Base-by-base conservation (phyloP, 192 early-diverging fungal genomes). In the Mortierella hygrophila region DNA sequence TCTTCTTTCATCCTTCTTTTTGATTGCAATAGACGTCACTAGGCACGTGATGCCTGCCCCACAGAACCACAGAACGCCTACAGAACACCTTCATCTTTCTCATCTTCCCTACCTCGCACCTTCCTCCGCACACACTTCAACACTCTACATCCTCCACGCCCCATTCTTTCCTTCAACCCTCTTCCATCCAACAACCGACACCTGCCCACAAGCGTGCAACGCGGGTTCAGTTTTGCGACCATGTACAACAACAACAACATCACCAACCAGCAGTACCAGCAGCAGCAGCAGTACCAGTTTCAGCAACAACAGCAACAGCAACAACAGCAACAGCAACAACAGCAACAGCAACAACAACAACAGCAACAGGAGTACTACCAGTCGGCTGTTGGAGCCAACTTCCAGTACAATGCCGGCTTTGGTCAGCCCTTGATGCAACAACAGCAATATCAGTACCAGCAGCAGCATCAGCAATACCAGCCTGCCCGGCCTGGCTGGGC, bases 401-500 rank as follows among this genome's bases (percentile, higher is more conserved):
- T 85, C 37, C 83, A 85, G 46, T 80, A 85, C 69, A 85, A 85
- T 85, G 83, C 83, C 3, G 77, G 74, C 9, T 85, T 85, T 71
- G 83, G 83, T 21, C 71, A 70, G 52, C 49, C 82, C 20, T 37
- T 84, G 65, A 75, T 84, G 65, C 77, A 79, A 42, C 80, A 82
- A 54, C 83, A 83, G 10, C 82, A 79, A 74, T 83, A 83, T 49
- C 80, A 83, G 78, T 57, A 81, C 44, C 88, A 79, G n/a, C 87
- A 89, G 38, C 88, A 89, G 68, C 80, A 84, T n/a, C 82, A 80
- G 18, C 86, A 74, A 42, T 81, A 82, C 49, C 89, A 89, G 75
- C 85, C 86, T 68, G 87, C 81, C 41, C 81, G 82, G 37, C 78
- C 80, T 7, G 89, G 86, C 52, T 93, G 92, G 92, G 90, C 91